Evolutionary conservation across 2,329 filamentous ascomycete species (phyloP).

Genomic region (Penicillium sp.): DNA sequence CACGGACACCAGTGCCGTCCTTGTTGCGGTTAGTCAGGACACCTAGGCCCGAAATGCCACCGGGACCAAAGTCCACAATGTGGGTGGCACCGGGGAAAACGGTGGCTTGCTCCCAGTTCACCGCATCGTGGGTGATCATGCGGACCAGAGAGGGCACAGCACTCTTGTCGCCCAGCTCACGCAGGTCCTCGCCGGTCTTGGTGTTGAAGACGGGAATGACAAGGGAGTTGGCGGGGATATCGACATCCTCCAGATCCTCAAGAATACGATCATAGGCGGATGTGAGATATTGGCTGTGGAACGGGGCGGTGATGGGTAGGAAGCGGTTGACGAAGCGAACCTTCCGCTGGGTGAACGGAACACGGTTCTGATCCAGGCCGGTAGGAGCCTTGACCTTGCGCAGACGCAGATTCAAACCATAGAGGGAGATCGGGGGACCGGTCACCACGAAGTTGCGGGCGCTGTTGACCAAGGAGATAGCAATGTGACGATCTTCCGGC

Average conservation of each 20-base stretch:
- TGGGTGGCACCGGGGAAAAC: constrained; percentile 89
- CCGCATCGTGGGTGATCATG: constrained; percentile 90
- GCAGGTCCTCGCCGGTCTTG: constrained; percentile 81
- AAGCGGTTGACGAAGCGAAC: constrained; percentile 96
- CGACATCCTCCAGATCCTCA: constrained; percentile 80
- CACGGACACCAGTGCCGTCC: constrained; percentile 94
- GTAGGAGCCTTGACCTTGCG: constrained; percentile 97
- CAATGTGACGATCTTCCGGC: constrained; percentile 87
- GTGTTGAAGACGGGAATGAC: constrained; percentile 89
- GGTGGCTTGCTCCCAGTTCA: constrained; percentile 95
- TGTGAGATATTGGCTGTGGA: constrained; percentile 92
- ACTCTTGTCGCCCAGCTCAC: constrained; percentile 68
- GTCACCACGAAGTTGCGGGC: constrained; percentile 96
- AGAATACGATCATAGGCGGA: constrained; percentile 81
- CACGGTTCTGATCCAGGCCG: constrained; percentile 91
- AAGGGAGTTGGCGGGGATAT: constrained; percentile 71
- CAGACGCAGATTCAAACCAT: constrained; percentile 90
- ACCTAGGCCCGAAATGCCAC: constrained; percentile 93
- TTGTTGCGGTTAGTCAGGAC: constrained; percentile 98
- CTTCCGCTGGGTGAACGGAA: constrained; percentile 94
- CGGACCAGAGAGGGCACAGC: constrained; percentile 83
- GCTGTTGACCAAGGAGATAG: constrained; percentile 94
- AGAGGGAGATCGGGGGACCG: constrained; percentile 90
- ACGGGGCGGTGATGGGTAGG: constrained; percentile 94
- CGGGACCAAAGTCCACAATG: constrained; percentile 93